phyloP scores from a whole-genome alignment of 2,329 filamentous ascomycete species.

The Berkeleyomyces rouxiae region DNA sequence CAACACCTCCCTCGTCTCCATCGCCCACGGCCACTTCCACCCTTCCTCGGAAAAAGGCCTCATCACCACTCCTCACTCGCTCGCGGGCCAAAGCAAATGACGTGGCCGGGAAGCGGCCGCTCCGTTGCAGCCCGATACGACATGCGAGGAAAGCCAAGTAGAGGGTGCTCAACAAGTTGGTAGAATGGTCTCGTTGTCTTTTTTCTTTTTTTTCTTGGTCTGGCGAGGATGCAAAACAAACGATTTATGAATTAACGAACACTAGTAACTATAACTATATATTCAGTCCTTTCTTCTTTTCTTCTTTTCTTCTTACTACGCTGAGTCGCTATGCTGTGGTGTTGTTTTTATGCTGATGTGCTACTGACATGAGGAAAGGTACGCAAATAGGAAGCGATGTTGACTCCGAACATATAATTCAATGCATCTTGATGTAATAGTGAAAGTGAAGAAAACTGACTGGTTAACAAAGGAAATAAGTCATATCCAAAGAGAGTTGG shows the following conservation, averaged over 20 bases:
- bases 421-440: not conserved
- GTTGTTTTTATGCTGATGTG: not conserved
- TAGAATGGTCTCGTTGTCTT: not conserved
- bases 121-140: not conserved
- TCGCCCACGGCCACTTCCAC: not conserved
- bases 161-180: not conserved
- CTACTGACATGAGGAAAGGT: not conserved
- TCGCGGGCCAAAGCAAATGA: constrained; percentile 1
- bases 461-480: not conserved
- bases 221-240: not conserved
- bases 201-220: not conserved
- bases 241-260: constrained; percentile 5
- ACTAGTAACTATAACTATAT: not conserved
- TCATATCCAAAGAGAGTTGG: not conserved
- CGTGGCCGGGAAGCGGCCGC: not conserved
- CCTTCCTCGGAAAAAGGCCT: not conserved
- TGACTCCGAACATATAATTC: too few species aligned
- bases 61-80: constrained; percentile 7
- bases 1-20: not conserved
- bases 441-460: not conserved
- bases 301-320: not conserved
- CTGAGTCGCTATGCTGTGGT: not conserved
- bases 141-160: not conserved
- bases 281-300: not conserved
- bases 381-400: not conserved